Evolutionary conservation across 2,329 filamentous ascomycete genomes (phyloP).

Genomic region (Fusarium secorum): DNA sequence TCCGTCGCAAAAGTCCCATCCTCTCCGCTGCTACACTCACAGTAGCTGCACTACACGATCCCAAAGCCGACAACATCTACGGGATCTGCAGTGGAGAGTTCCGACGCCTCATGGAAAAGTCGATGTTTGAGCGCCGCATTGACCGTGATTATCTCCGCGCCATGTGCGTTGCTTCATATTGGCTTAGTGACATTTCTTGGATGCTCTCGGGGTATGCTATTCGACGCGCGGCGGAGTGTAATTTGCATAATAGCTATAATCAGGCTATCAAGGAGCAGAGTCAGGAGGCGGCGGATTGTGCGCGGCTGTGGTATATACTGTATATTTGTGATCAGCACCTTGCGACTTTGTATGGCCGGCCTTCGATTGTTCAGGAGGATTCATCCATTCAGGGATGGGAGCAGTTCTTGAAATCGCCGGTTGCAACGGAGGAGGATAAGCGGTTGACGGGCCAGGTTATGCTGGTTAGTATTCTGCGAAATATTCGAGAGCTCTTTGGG

Average conservation of each 20-base stretch:
- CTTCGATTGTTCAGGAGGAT: constrained; percentile 66
- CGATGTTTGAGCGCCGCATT: constrained; percentile 50
- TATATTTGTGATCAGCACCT: constrained; percentile 70
- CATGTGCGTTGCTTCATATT: constrained; percentile 68
- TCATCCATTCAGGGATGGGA: constrained; percentile 65
- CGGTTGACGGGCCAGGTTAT: constrained; percentile 67
- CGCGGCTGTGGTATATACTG: constrained; percentile 67
- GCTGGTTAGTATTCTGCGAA: constrained; percentile 64
- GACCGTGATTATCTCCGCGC: constrained; percentile 64
- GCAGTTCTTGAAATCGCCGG: constrained; percentile 59
- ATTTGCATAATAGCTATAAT: constrained; percentile 54
- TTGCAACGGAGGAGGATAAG: constrained; percentile 62
- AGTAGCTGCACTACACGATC: constrained; percentile 66
- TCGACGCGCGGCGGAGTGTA: constrained; percentile 57
- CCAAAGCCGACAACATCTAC: constrained; percentile 60
- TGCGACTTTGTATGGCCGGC: constrained; percentile 67
- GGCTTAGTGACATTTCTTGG: constrained; percentile 69
- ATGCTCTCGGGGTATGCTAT: constrained; percentile 65
- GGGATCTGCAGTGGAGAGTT: constrained; percentile 65
- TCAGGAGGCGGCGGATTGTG: constrained; percentile 58
- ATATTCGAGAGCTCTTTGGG: constrained; percentile 64
- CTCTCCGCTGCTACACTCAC: constrained; percentile 65
- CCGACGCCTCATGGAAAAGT: constrained; percentile 60
- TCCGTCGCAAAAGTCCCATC: constrained; percentile 63
- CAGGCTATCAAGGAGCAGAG: constrained; percentile 49